A percentile compares a stretch with the other conserved stretches of the same genome.
phyloP scores from a whole-genome alignment of 148 eudicot genomes.

The Rhododendron ferrugineum region DNA sequence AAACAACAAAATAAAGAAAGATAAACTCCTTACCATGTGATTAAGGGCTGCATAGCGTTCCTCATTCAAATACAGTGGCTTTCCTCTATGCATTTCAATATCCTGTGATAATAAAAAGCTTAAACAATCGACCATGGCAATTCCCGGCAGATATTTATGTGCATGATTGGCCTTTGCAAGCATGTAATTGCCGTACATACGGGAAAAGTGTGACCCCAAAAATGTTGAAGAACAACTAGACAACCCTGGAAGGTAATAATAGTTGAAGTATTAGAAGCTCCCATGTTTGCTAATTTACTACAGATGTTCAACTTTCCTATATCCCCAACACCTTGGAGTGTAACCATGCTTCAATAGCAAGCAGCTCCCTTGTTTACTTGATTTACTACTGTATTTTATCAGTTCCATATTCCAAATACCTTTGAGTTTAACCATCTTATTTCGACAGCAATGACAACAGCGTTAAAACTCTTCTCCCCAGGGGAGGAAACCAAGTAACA shows the following conservation, averaged over 20 bases:
- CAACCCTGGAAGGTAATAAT: neutral
- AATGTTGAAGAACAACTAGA: neutral
- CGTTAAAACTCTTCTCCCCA: neutral
- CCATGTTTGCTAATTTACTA: neutral
- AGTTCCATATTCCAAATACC: neutral
- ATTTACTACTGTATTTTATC: neutral
- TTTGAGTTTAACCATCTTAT: neutral
- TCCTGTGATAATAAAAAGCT: constrained; percentile 49
- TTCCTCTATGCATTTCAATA: constrained; percentile 72
- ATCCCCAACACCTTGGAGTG: neutral
- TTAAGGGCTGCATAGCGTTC: constrained; percentile 92
- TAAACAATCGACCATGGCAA: neutral
- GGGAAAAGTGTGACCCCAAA: neutral
- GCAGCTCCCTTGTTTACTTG: neutral
- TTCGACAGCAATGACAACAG: neutral
- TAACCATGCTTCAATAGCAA: neutral
- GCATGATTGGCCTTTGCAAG: neutral
- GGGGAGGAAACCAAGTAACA: neutral
- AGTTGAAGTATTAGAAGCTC: neutral
- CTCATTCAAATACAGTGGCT: constrained; percentile 77
- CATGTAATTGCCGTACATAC: neutral
- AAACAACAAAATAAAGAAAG: neutral
- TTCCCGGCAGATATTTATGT: neutral
- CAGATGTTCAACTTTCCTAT: neutral
- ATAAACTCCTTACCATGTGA: constrained; percentile 56